These are phyloP conservation scores for Oryza longistaminata DNA, from an alignment of 176 grass and related monocot genomes.

Conservation along the genomic window DNA sequence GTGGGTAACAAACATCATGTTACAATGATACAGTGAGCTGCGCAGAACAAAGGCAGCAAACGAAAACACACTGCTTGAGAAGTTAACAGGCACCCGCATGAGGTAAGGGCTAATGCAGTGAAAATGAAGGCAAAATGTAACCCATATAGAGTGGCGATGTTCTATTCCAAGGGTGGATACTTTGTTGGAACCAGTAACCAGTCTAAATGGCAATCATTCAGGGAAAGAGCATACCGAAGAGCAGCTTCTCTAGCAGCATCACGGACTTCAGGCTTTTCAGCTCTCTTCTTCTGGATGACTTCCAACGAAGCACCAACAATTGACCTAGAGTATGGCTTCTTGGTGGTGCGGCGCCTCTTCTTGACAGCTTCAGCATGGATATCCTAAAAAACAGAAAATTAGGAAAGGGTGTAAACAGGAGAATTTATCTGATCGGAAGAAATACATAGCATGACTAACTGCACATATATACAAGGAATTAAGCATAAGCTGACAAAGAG, in stretches of 20 bases:
- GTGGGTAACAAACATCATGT: not conserved
- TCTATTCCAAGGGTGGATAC: not conserved
- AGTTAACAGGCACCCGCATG: not conserved
- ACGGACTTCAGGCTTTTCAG: slow-evolving; percentile 75
- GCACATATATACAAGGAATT: not conserved
- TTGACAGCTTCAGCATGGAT: slow-evolving; percentile 73
- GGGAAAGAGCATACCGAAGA: slow-evolving; percentile 55
- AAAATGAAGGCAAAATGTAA: not conserved
- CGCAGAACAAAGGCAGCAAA: not conserved
- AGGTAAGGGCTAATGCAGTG: not conserved
- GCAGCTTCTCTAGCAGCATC: slow-evolving; percentile 81
- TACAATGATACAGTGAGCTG: not conserved
- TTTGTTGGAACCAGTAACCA: not conserved
- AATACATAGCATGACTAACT: not conserved
- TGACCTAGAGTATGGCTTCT: slow-evolving; percentile 80
- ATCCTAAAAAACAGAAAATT: slow-evolving; percentile 41
- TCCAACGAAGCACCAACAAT: slow-evolving; percentile 80
- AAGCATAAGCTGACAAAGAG: not conserved
- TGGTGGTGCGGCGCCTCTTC: slow-evolving; percentile 66
- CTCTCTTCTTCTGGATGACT: slow-evolving; percentile 79
- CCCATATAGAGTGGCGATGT: not conserved
- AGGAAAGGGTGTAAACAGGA: not conserved
- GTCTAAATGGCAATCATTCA: not conserved
- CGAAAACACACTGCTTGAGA: not conserved
- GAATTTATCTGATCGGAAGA: not conserved